Percentiles rank a stretch among this genome's conserved stretches.
phyloP scores from a whole-genome alignment of 2,329 filamentous ascomycete genomes.

The Fusarium humuli region DNA sequence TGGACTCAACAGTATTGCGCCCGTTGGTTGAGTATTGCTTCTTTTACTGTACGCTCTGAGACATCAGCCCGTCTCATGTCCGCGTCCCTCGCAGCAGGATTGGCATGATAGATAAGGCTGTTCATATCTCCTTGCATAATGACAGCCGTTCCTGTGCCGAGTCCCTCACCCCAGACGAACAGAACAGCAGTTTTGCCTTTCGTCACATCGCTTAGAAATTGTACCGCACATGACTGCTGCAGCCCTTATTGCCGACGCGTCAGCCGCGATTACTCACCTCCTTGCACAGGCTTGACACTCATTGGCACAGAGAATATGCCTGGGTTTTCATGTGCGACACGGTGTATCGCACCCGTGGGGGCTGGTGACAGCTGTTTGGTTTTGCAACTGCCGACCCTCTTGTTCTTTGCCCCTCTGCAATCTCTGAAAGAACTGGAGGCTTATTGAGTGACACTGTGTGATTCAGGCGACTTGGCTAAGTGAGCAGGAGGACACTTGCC shows the following conservation, averaged over 20 bases:
- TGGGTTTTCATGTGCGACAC: slow-evolving; percentile 4
- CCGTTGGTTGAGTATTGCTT: neutral
- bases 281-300: neutral
- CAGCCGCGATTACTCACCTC: slow-evolving; percentile 11
- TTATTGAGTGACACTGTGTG: neutral
- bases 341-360: neutral
- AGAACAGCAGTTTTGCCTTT: neutral
- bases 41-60: neutral
- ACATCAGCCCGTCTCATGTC: neutral
- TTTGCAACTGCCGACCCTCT: neutral
- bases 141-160: neutral
- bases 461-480: neutral
- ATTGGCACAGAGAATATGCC: neutral
- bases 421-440: neutral
- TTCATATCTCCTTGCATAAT: neutral
- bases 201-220: neutral
- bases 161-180: neutral
- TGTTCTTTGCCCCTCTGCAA: neutral
- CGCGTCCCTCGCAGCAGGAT: neutral
- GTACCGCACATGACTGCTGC: neutral
- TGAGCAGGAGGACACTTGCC: neutral
- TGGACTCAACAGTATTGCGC: neutral
- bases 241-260: slow-evolving; percentile 4
- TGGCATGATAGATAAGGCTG: neutral
- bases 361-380: neutral